Base-by-base conservation (phyloP, 805 yeast genomes). In the Candida argentea region DNA sequence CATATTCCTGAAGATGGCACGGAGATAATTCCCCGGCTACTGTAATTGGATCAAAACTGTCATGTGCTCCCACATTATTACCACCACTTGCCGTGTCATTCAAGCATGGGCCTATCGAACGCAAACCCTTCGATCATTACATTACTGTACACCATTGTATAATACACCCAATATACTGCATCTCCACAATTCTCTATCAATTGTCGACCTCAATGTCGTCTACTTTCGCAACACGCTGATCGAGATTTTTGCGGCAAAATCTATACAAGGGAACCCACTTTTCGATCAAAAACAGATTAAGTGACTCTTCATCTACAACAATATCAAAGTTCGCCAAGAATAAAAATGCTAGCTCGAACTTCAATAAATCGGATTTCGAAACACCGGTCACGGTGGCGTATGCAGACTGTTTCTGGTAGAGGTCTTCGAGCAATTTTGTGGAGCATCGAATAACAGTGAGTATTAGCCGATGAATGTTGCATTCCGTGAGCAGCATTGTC, bases 321-420 rank as follows among this genome's bases (percentile, higher is more conserved):
- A 73, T 46, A 26, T 67, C 63, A 43, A 70, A 73, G 40, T 70
- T 65, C 27, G 67, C 35, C 25, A 71, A 41, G 38, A 65, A 67
- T 32, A 73, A 45, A 22, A 72, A 50, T 1, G 73, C 62, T 13
- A 70, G 59, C 39, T 73, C 80, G 24, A 73, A 47, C 16, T 57
- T 50, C 30, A 57, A 49, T 27, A 73, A 48, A 30, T 73, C 80
- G 4, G 42, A 43, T 6, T 48, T 40, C 25, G 51, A 54, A n/a
- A 65, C 48, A 2, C 71, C 71, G 4, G 61, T 57, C n/a, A 65
- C 57, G 20, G 55, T 56, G 23, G 70, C 65, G 35, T 57, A 65
- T 25, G 55, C 53, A 17, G 40, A 42, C 28, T 61, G 70, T 27
- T 55, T 57, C 38, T 51, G 65, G 39, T 64, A 58, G 24, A 63